Percentiles rank a stretch among this genome's conserved stretches.
Evolutionary conservation across 2,329 filamentous ascomycete species (phyloP).

Genomic region (Tolypocladium capitatum): DNA sequence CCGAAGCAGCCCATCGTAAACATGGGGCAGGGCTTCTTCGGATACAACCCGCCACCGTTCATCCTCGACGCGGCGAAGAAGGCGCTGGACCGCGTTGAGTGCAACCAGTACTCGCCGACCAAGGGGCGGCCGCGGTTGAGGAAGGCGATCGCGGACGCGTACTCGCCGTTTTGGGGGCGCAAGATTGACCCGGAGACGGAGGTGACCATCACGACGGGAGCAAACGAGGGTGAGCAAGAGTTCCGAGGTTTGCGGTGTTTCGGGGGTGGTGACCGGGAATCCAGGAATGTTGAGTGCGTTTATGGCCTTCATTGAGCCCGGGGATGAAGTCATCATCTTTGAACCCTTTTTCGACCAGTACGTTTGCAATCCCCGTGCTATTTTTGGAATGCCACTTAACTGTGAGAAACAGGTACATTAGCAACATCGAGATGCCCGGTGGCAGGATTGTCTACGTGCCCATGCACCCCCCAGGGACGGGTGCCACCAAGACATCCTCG

Average conservation of each 20-base stretch:
- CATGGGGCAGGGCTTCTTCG: constrained; percentile 60
- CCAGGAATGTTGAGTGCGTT: constrained; percentile 81
- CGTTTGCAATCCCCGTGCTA: constrained; percentile 1
- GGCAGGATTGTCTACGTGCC: constrained; percentile 92
- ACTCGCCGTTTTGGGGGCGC: constrained; percentile 78
- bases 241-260: constrained; percentile 16
- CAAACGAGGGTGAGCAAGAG: constrained; percentile 49
- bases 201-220: constrained; percentile 85
- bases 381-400: neutral
- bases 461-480: constrained; percentile 75
- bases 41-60: constrained; percentile 88
- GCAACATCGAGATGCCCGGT: constrained; percentile 96
- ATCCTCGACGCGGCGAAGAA: constrained; percentile 84
- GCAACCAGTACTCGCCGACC: constrained; percentile 97
- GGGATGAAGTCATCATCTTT: constrained; percentile 94
- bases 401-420: constrained; percentile 46
- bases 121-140: constrained; percentile 83
- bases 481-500: constrained; percentile 65
- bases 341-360: constrained; percentile 98
- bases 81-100: constrained; percentile 81
- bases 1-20: constrained; percentile 53
- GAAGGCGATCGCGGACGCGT: constrained; percentile 86
- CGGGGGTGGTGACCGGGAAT: neutral
- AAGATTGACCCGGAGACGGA: constrained; percentile 78
- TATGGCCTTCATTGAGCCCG: constrained; percentile 91